Percentiles rank a stretch among this genome's conserved stretches.
Conservation (phyloP, 768 basidiomycete genomes). For the Saitozyma podzolica region DNA sequence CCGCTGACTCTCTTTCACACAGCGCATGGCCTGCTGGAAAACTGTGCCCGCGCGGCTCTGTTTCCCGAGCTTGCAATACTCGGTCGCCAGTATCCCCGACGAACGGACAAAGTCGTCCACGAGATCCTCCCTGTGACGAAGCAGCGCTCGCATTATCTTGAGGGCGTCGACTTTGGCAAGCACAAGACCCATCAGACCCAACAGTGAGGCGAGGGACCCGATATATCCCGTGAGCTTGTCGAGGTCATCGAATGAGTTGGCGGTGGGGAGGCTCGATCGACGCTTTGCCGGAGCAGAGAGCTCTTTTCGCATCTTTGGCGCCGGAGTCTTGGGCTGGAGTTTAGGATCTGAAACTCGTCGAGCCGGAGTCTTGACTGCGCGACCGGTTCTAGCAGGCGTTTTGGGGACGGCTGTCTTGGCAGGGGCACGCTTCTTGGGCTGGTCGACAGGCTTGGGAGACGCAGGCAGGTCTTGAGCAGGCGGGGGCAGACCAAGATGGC, state of each 20-base stretch:
- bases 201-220: constrained; percentile 56
- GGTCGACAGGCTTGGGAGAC: too few relatives aligned
- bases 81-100: constrained; percentile 72
- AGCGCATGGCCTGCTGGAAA: constrained; percentile 54
- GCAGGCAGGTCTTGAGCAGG: neutral
- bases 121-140: constrained; percentile 58
- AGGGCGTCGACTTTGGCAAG: constrained; percentile 69
- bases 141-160: constrained; percentile 64
- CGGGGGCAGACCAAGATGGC: constrained; percentile 5
- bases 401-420: too few relatives aligned
- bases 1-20: constrained; percentile 11
- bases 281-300: neutral
- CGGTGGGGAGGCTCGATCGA: too few relatives aligned
- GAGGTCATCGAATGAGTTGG: constrained; percentile 23
- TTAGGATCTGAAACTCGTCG: neutral
- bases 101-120: constrained; percentile 66
- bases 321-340: too few relatives aligned
- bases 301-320: neutral
- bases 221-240: constrained; percentile 27
- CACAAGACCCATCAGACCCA: constrained; percentile 68
- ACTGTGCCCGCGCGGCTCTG: constrained; percentile 65
- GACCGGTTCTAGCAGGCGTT: neutral
- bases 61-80: constrained; percentile 78
- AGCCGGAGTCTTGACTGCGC: neutral
- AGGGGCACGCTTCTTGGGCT: too few relatives aligned